Evolutionary conservation across 148 eudicot genomes (phyloP), one percentile per base, ranked within the genome.

Genomic region (Spergularia bocconei): DNA sequence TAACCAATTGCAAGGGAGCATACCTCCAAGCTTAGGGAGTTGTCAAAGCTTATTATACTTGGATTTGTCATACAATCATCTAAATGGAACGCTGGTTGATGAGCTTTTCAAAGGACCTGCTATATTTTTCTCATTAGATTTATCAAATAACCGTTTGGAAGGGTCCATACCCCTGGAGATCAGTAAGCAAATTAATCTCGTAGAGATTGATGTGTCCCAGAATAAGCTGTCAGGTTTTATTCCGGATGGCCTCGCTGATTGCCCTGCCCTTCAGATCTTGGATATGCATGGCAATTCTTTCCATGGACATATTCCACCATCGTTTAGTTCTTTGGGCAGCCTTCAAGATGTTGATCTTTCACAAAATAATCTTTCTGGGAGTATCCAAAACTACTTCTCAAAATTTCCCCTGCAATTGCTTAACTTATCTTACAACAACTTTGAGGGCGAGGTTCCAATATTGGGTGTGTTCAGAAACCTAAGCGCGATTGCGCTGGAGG

Each of bases 171-270:
- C 88, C 12, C 19, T 48, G 1, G 78, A 83, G 56, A 73, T 85
- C 9, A 73, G 80, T 7, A 53, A 41, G 44, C 82, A 83, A 60
- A 78, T 11, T 58, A 81, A 74, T 59, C 79, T 85, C 5, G 58
- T 25, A 19, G 6, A 13, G 11, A 50, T 87, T 59, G 44, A 73
- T 74, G 58, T 82, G 72, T 81, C 83, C 0, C 11, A 66, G 13
- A 87, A 87, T 63, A 63, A 51, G 23, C 80, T 82, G 63, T 78
- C 87, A 6, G 89, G 89, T 48, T 33, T 65, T 25, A 69, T 86
- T 66, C 89, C 85, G 1, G 57, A 54, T 44, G 64, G 75, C 19
- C 74, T 86, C 1, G 73, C 77, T 13, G 53, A 70, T 23, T 86
- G 89, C 67, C 7, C 21, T 5, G 41, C 62, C 25, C 72, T 84